A percentile compares a stretch with the other conserved stretches of the same genome.
Conservation (phyloP, 345 rosid species). For the Combretum micranthum region DNA sequence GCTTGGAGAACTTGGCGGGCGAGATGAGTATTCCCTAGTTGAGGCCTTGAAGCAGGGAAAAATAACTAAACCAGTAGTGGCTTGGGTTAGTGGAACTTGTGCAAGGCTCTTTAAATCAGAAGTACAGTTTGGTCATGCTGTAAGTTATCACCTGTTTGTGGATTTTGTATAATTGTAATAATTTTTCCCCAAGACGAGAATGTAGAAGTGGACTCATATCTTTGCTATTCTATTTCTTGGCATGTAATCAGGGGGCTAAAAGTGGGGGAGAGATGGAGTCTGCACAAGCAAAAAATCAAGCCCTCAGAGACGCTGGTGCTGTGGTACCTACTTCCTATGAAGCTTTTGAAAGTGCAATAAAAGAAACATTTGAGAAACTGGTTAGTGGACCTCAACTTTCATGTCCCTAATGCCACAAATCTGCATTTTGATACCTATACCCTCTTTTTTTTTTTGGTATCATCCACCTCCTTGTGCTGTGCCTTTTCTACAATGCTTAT, state of each 20-base stretch:
- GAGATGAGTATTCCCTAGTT: constrained; percentile 92
- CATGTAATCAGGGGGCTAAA: constrained; percentile 74
- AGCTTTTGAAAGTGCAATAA: constrained; percentile 65
- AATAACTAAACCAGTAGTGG: constrained; percentile 90
- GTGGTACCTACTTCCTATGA: constrained; percentile 89
- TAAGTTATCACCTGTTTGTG: constrained; percentile 35
- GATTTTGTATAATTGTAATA: neutral
- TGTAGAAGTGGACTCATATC: neutral
- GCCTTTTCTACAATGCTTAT: constrained; percentile 1
- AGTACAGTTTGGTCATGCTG: constrained; percentile 99
- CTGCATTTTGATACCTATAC: too few species aligned
- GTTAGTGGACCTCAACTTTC: constrained; percentile 21
- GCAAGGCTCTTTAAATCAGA: constrained; percentile 94
- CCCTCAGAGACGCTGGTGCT: constrained; percentile 80
- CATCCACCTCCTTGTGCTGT: neutral
- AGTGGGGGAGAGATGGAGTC: constrained; percentile 98
- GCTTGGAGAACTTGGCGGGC: constrained; percentile 97
- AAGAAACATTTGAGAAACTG: constrained; percentile 85
- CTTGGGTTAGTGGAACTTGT: constrained; percentile 99
- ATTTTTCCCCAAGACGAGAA: neutral
- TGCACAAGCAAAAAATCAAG: constrained; percentile 98
- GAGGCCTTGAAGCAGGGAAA: constrained; percentile 95
- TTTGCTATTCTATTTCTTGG: constrained; percentile 10
- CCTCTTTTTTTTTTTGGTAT: too few species aligned
- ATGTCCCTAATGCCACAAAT: too few species aligned